phyloP scores from a whole-genome alignment of 148 eudicot species.

The Vaccinium corymbosum region DNA sequence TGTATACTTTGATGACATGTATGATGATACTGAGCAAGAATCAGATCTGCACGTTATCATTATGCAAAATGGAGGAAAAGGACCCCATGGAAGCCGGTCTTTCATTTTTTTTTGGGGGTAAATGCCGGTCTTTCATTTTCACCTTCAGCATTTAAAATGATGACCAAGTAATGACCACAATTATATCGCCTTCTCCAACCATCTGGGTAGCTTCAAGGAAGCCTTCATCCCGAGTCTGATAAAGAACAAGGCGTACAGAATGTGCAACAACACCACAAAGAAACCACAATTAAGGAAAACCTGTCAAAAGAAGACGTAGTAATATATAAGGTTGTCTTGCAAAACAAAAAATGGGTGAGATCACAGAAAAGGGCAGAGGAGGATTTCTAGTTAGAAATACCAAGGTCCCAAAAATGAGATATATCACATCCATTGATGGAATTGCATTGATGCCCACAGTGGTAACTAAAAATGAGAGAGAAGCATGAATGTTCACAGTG shows the following conservation, averaged over 20 bases:
- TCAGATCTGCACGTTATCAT: background rate
- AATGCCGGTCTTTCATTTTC: background rate
- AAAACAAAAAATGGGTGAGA: background rate
- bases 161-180: background rate
- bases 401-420: conserved; percentile 70
- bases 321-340: background rate
- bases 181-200: conserved; percentile 69
- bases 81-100: background rate
- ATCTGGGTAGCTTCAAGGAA: conserved; percentile 59
- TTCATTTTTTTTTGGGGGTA: background rate
- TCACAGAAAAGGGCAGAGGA: background rate
- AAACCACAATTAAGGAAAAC: conserved; percentile 68
- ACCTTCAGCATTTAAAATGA: background rate
- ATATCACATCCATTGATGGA: conserved; percentile 75
- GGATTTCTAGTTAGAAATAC: conserved; percentile 30
- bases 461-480: conserved; percentile 53
- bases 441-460: conserved; percentile 57
- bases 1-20: background rate
- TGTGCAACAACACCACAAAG: conserved; percentile 83
- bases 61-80: too few relatives aligned
- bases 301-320: conserved; percentile 32
- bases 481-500: conserved; percentile 81
- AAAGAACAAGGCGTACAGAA: conserved; percentile 73
- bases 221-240: conserved; percentile 71
- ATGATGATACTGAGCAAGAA: background rate